Conservation (phyloP, 2,329 filamentous ascomycete species). For the Nigrospora osmanthi region DNA sequence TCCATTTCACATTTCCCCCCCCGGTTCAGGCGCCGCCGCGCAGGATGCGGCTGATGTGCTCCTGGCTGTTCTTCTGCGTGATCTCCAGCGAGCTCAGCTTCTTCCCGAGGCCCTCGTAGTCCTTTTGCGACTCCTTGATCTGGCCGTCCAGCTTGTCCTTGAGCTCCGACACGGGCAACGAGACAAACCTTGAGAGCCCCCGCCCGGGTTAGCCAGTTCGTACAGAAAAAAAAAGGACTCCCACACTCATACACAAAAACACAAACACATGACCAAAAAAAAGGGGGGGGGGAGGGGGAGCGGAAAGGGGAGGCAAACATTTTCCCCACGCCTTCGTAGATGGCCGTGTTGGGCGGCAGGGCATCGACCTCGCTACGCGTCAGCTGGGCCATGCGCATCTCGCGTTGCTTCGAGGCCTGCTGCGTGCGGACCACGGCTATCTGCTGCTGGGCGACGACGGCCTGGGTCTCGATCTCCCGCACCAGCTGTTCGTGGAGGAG, state of each 20-base stretch:
- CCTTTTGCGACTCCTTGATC: constrained; percentile 65
- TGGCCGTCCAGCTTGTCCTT: constrained; percentile 70
- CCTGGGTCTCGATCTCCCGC: constrained; percentile 89
- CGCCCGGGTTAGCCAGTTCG: background rate
- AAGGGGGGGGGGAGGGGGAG: constrained; percentile 4
- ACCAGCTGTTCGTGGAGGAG: constrained; percentile 53
- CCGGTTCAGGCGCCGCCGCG: constrained; percentile 27
- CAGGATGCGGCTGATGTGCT: constrained; percentile 86
- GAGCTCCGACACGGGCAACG: constrained; percentile 52
- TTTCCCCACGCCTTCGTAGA: constrained; percentile 95
- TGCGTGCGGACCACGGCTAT: constrained; percentile 80
- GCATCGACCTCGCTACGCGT: constrained; percentile 77
- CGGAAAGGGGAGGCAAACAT: constrained; percentile 54
- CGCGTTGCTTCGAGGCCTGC: constrained; percentile 77
- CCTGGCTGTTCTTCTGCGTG: constrained; percentile 87
- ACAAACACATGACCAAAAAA: constrained; percentile 3
- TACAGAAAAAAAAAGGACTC: background rate
- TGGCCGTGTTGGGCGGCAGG: constrained; percentile 65
- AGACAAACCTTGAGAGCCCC: constrained; percentile 4
- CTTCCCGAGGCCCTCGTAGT: constrained; percentile 77
- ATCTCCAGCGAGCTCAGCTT: constrained; percentile 89
- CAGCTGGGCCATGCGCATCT: constrained; percentile 80
- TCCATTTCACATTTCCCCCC: too few species aligned
- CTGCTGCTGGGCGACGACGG: constrained; percentile 82
- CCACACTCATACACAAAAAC: too few species aligned